Evolutionary conservation across 345 rosid genomes (phyloP).

Genomic region (Odontarrhena argentea): DNA sequence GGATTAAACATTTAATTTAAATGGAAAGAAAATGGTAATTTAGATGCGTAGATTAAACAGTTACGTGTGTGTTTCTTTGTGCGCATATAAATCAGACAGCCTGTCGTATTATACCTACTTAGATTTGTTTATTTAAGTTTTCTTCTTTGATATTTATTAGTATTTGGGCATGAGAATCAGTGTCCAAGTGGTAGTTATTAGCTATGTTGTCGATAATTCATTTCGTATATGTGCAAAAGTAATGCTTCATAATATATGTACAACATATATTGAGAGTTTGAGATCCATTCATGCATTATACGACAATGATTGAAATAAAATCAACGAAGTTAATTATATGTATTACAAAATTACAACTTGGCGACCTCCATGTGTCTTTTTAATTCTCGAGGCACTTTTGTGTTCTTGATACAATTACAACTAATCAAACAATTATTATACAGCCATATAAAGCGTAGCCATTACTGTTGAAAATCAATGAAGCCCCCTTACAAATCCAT

Average conservation of each 20-base stretch:
- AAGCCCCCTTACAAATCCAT: constrained; percentile 20
- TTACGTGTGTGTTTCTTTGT: constrained; percentile 18
- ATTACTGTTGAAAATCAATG: constrained; percentile 26
- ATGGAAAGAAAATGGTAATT: too few relatives aligned
- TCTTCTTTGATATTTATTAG: constrained; percentile 11
- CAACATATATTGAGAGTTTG: constrained; percentile 2
- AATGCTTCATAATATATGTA: constrained; percentile 17
- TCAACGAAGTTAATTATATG: constrained; percentile 14
- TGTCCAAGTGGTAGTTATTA: constrained; percentile 43
- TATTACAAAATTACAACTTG: constrained; percentile 35
- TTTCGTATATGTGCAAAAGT: constrained; percentile 15
- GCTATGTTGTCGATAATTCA: constrained; percentile 39
- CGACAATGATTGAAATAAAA: constrained; percentile 37
- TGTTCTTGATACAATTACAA: constrained; percentile 36
- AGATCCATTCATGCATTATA: constrained; percentile 35
- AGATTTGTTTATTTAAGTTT: constrained; percentile 10
- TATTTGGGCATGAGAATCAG: constrained; percentile 42
- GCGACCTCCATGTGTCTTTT: constrained; percentile 36
- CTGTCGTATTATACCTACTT: constrained; percentile 32
- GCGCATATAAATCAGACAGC: constrained; percentile 23
- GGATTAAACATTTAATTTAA: too few relatives aligned
- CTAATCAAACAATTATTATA: constrained; percentile 34
- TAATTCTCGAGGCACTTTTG: constrained; percentile 40
- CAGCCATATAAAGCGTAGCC: constrained; percentile 12
- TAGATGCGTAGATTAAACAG: neutral